A percentile compares a stretch with the other conserved stretches of the same genome.
These are phyloP conservation scores for Podospora sp. DNA, from an alignment of 495 filamentous ascomycete species.

Conservation along the genomic window DNA sequence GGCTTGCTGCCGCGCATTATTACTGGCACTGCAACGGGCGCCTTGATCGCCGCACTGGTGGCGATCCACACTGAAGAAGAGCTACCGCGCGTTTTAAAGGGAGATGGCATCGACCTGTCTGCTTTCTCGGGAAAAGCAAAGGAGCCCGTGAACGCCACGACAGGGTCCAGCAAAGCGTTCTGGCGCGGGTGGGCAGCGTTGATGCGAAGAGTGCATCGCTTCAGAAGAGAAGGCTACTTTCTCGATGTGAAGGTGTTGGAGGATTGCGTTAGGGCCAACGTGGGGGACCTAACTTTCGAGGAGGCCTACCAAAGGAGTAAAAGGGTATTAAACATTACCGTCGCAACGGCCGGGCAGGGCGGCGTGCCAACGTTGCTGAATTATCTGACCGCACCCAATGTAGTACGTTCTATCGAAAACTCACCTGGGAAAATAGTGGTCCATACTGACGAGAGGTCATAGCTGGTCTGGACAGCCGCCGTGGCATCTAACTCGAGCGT, in stretches of 20 bases:
- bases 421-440: background rate
- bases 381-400: constrained; percentile 92
- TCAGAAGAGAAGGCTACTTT: constrained; percentile 75
- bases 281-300: constrained; percentile 91
- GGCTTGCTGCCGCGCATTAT: constrained; percentile 88
- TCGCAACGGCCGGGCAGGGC: constrained; percentile 71
- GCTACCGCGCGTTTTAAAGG: constrained; percentile 71
- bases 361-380: constrained; percentile 86
- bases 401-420: constrained; percentile 59
- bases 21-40: constrained; percentile 86
- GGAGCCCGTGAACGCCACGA: constrained; percentile 20
- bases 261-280: constrained; percentile 80
- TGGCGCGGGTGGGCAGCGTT: constrained; percentile 59
- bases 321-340: constrained; percentile 88
- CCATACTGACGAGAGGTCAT: background rate
- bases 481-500: constrained; percentile 77
- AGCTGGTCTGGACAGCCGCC: constrained; percentile 92
- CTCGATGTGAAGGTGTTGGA: constrained; percentile 81
- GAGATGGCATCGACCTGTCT: constrained; percentile 79
- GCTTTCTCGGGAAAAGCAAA: constrained; percentile 63
- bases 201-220: constrained; percentile 63
- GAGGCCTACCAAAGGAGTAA: constrained; percentile 88
- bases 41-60: constrained; percentile 87
- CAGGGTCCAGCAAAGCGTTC: constrained; percentile 26
- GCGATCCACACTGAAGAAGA: constrained; percentile 89